Base-by-base conservation (phyloP, 805 yeast genomes). In the Candida easanensis region DNA sequence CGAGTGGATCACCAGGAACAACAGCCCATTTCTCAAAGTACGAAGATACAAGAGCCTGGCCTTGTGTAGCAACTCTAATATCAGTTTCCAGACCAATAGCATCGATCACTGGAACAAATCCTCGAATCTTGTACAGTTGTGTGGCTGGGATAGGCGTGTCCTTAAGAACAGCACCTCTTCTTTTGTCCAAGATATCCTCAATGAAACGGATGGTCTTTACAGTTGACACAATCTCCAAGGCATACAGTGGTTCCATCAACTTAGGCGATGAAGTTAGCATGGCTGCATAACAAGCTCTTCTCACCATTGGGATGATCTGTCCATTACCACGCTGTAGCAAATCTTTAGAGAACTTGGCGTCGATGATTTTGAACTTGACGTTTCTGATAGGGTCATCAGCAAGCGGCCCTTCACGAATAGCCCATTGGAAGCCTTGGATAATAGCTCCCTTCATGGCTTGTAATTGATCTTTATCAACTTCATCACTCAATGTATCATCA, bases 1-100 rank as follows among this genome's bases (percentile, higher is more conserved):
- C 96, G 54, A 91, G 57, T 8, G 97, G 98, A 65, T 91, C 88
- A 0, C 99, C 99, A 2, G 96, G 96, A 1, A 87, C 95, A 3
- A 70, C 62, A 17, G 76, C 74, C 96, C 97, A 93, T 44, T 72
- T 74, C 43, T 73, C 73, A 62, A 87, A 88, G 37, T 74, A 74
- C 48, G 84, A 59, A 36, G 77, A 77, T 36, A 88, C 78, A 70
- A 79, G 72, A 0, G 93, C 90, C 53, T 78, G 83, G 4, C 97
- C 97, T 49, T 79, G 81, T 0, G 96, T 80, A 11, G 81, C 76
- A 11, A 88, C 62, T 49, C 96, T 65, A 25, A 93, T 65, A 60
- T 93, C 99, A 0, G 95, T 80, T 57, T 88, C 97, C 36, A 93
- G 71, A 0, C 98, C 99, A 41, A 84, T 69, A 2, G 97, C 84